Evolutionary conservation across 306 rosid species (phyloP).

Genomic region (Cyclanthera cordifolia): DNA sequence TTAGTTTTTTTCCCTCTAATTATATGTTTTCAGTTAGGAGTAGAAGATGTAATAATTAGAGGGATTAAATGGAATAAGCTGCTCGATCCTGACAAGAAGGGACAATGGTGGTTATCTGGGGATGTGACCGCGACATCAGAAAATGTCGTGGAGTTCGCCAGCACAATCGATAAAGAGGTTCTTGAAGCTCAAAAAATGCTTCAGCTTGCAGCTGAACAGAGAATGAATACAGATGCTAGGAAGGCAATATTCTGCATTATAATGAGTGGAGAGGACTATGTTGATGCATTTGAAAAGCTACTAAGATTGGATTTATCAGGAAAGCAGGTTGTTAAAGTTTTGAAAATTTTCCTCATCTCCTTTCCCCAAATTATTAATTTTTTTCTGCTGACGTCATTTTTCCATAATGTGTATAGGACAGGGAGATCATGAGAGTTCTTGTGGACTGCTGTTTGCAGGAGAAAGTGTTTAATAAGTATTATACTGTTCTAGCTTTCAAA

Average conservation of each 20-base stretch:
- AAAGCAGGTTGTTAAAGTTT: conserved; percentile 51
- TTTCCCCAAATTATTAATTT: background rate
- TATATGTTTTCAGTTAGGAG: conserved; percentile 46
- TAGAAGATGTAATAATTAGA: conserved; percentile 50
- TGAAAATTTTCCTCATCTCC: background rate
- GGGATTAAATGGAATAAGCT: conserved; percentile 79
- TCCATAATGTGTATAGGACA: conserved; percentile 37
- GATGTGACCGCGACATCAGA: conserved; percentile 36
- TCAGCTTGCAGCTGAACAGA: conserved; percentile 78
- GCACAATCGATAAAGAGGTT: conserved; percentile 69
- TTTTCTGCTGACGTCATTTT: background rate
- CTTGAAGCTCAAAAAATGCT: conserved; percentile 71
- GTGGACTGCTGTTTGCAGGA: conserved; percentile 90
- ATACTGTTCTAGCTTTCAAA: conserved; percentile 69
- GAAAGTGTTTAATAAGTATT: conserved; percentile 81
- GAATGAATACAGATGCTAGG: conserved; percentile 89
- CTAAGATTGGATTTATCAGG: conserved; percentile 73
- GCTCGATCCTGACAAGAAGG: conserved; percentile 77
- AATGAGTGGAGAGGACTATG: conserved; percentile 84
- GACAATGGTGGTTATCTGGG: conserved; percentile 85
- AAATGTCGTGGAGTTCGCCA: conserved; percentile 53
- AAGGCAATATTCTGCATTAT: conserved; percentile 85
- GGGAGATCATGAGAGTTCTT: conserved; percentile 85
- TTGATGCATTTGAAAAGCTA: conserved; percentile 93
- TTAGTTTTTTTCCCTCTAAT: background rate